These are phyloP conservation scores for Populus hybrid DNA, from an alignment of 441 rosid species.

Conservation along the genomic window DNA sequence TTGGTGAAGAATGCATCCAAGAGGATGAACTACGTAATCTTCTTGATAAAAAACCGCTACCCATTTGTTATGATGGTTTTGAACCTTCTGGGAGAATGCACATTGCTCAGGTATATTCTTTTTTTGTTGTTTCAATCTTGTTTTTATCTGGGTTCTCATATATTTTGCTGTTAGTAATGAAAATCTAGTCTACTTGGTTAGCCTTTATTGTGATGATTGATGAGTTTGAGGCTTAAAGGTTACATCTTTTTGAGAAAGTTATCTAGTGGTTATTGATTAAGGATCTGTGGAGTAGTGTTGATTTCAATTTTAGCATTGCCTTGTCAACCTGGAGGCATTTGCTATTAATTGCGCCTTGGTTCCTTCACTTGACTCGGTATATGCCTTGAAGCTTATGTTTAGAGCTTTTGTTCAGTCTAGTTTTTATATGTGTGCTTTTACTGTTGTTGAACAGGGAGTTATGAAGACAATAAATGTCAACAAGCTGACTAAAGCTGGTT, in stretches of 20 bases:
- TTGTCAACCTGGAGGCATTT: neutral
- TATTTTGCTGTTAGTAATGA: neutral
- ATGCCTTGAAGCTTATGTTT: neutral
- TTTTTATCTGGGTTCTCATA: neutral
- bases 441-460: slow-evolving; percentile 47
- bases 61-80: slow-evolving; percentile 86
- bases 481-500: slow-evolving; percentile 76
- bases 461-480: slow-evolving; percentile 80
- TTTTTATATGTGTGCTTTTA: no score
- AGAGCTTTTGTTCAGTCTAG: neutral
- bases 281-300: neutral
- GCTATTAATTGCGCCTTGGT: neutral
- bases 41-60: slow-evolving; percentile 63
- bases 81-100: slow-evolving; percentile 96
- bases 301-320: neutral
- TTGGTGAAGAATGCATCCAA: slow-evolving; percentile 74
- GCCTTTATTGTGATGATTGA: neutral
- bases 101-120: slow-evolving; percentile 67
- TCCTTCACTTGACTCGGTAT: no score
- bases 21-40: slow-evolving; percentile 74
- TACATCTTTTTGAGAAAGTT: neutral
- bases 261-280: no score
- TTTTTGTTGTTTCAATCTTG: neutral
- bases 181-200: neutral
- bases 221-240: neutral